Evolutionary conservation across 352 stramenopile genomes (phyloP).

Genomic region (Globisporangium recalcitrans): DNA sequence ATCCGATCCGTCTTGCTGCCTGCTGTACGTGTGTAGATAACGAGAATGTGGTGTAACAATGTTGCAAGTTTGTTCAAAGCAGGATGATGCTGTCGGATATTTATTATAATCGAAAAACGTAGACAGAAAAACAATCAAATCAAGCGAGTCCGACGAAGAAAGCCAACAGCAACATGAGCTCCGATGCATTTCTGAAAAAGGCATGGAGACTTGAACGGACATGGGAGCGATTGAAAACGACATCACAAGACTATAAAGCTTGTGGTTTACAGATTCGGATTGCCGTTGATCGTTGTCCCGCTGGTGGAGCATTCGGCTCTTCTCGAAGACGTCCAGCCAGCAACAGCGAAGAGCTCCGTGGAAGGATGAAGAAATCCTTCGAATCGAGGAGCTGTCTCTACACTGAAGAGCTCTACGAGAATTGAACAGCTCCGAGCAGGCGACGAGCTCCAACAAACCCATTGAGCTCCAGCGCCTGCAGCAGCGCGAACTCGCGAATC

Average conservation of each 20-base stretch:
- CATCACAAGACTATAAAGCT: no score
- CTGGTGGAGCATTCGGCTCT: neutral
- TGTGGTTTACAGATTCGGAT: no score
- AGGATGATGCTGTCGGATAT: neutral
- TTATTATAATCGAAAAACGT: neutral
- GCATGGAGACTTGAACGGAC: neutral
- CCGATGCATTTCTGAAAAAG: neutral
- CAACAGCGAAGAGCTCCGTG: no score
- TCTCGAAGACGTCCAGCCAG: no score
- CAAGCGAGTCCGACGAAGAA: no score
- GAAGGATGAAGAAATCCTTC: no score
- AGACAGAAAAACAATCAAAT: neutral
- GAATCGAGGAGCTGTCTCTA: no score
- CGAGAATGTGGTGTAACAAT: neutral
- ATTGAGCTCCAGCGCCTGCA: constrained; percentile 13
- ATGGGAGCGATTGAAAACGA: neutral
- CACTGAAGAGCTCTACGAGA: neutral
- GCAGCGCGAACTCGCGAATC: constrained; percentile 37
- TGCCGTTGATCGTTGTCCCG: no score
- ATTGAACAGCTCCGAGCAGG: neutral
- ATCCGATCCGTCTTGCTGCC: neutral
- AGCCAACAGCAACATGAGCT: no score
- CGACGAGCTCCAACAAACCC: no score
- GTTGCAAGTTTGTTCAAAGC: neutral
- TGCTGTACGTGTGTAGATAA: neutral